Base-by-base conservation (phyloP, 2,329 filamentous ascomycete species). In the Fusarium devonianum region DNA sequence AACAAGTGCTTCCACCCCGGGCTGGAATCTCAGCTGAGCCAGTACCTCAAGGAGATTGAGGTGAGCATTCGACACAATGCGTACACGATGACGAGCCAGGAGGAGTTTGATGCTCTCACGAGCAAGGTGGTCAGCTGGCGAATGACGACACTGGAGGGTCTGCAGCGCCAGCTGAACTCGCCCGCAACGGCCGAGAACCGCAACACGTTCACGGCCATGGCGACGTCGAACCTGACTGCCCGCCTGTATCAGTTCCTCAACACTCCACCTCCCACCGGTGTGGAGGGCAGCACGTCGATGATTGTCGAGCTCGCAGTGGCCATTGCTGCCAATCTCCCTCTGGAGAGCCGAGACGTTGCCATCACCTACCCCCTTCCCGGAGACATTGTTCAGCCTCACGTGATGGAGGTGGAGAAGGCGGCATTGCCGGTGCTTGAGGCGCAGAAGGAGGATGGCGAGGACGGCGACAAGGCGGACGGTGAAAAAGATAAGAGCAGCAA, bases 111-210 rank as follows among this genome's bases (percentile, higher is more conserved):
- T 42, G 92, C 92, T 1, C 81, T 96, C 46, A 89, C 89, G 16
- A 84, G 87, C 34, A 96, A 96, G 73, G 85, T 97, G 33, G 86
- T 96, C 52, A 90, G 88, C 67, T 99, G 94, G 94, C 86, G 94
- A 51, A 85, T 97, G 73, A 87, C 93, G 4, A 99, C 94, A 3
- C 78, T 97, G 12, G 94, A 99, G 66, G 94, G 93, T n/a, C 78
- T 99, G 13, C 82, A 87, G 56, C 85, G 88, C 41, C 71, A 82
- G 25, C 79, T 97, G 13, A 80, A 82, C 47, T 84, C 87, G 4
- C 76, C 83, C 1, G 80, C 87, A 44, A 87, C 85, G 33, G 78
- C 79, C 10, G 82, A 88, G 9, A 82, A 92, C 71, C 85, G 87
- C 21, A 73, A 80, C 7, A 78, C 83, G 42, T 84, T 97, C 49